A percentile compares a stretch with the other conserved stretches of the same genome.
phyloP scores from a whole-genome alignment of 148 eudicot genomes.

The Rhododendron molle region DNA sequence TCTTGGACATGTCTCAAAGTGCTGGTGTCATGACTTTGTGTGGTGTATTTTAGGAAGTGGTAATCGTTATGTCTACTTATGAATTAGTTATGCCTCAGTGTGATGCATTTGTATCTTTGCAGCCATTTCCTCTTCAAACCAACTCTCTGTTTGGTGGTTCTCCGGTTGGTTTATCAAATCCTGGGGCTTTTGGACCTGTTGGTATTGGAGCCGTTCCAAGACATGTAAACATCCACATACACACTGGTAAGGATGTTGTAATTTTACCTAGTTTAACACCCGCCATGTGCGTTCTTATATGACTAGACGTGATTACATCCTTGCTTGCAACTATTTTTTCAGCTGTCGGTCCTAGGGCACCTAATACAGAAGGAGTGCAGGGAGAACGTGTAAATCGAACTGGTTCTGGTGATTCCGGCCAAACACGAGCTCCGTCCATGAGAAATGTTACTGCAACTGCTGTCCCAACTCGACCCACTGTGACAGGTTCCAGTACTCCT shows the following conservation, averaged over 20 bases:
- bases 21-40: background rate
- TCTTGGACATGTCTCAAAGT: background rate
- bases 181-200: slow-evolving; percentile 52
- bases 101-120: slow-evolving; percentile 17
- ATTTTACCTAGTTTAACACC: background rate
- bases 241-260: slow-evolving; percentile 53
- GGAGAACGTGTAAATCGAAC: slow-evolving; percentile 39
- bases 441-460: slow-evolving; percentile 53
- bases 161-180: slow-evolving; percentile 34
- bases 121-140: slow-evolving; percentile 93
- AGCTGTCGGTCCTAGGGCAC: slow-evolving; percentile 61
- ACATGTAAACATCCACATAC: slow-evolving; percentile 86
- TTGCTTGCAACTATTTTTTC: slow-evolving; percentile 40
- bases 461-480: slow-evolving; percentile 44
- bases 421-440: slow-evolving; percentile 31
- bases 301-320: slow-evolving; percentile 12
- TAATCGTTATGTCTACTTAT: background rate
- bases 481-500: slow-evolving; percentile 33
- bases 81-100: background rate
- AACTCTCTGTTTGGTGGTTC: slow-evolving; percentile 62
- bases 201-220: slow-evolving; percentile 69
- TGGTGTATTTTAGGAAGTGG: background rate
- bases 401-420: slow-evolving; percentile 43
- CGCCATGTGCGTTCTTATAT: background rate
- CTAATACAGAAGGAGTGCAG: slow-evolving; percentile 50